Conservation (phyloP, 1,284 basidiomycete genomes). For the Retiboletus flavoniger region DNA sequence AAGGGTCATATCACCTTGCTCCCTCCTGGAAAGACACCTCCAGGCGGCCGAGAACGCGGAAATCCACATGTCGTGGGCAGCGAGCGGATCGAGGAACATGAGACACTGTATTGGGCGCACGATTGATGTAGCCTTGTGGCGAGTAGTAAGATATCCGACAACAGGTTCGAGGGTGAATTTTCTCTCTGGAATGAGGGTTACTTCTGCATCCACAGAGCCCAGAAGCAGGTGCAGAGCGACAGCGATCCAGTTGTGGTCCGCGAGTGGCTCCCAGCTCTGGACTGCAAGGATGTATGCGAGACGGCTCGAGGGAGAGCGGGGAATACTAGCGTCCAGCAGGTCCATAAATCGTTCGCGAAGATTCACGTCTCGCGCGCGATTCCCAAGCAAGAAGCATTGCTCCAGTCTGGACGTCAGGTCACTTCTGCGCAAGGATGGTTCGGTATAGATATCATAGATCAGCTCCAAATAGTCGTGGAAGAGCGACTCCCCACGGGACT, state of each 20-base stretch:
- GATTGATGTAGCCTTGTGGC: constrained; percentile 58
- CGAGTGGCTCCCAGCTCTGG: constrained; percentile 94
- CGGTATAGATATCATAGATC: constrained; percentile 93
- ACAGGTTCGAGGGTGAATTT: constrained; percentile 33
- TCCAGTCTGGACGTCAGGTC: constrained; percentile 95
- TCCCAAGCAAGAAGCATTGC: constrained; percentile 91
- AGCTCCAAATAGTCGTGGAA: constrained; percentile 87
- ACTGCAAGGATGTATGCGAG: constrained; percentile 91
- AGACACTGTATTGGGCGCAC: constrained; percentile 82
- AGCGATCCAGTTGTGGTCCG: constrained; percentile 95
- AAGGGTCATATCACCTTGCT: constrained; percentile 87
- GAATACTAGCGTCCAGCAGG: constrained; percentile 87
- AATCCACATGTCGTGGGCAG: constrained; percentile 88
- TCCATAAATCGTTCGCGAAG: constrained; percentile 90
- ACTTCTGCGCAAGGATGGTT: constrained; percentile 81
- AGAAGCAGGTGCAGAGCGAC: constrained; percentile 89
- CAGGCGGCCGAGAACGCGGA: constrained; percentile 89
- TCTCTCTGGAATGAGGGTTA: constrained; percentile 39
- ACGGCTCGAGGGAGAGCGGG: constrained; percentile 78
- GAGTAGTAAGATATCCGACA: constrained; percentile 40
- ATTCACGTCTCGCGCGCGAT: constrained; percentile 76
- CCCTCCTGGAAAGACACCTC: constrained; percentile 80
- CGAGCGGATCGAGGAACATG: constrained; percentile 75
- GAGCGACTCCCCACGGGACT: constrained; percentile 72
- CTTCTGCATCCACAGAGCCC: constrained; percentile 75